These are phyloP conservation scores for Westerdykella ornata DNA, from an alignment of 2,329 filamentous ascomycete genomes.

Conservation along the genomic window DNA sequence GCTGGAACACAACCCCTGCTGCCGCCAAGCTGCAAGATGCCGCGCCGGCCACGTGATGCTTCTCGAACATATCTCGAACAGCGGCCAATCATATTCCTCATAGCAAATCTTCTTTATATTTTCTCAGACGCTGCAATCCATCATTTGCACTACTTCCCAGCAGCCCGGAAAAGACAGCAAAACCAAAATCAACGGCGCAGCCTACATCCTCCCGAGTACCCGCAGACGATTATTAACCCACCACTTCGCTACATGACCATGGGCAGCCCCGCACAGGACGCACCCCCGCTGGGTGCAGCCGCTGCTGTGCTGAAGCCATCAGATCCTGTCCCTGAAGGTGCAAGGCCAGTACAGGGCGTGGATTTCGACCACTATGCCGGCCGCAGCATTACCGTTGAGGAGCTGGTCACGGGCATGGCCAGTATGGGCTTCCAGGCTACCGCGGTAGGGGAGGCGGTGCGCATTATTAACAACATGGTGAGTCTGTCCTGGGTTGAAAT, in stretches of 20 bases:
- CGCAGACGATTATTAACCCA: no score
- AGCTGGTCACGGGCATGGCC: constrained; percentile 74
- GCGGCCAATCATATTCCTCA: no score
- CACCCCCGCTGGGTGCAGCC: constrained; percentile 46
- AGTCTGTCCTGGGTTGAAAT: constrained; percentile 14
- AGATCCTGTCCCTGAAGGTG: constrained; percentile 68
- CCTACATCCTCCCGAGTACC: no score
- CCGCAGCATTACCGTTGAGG: constrained; percentile 72
- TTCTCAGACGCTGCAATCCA: no score
- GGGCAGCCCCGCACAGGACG: background rate
- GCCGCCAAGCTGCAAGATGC: background rate
- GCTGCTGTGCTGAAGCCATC: constrained; percentile 82
- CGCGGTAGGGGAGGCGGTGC: constrained; percentile 76
- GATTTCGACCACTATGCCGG: constrained; percentile 81
- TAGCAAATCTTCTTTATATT: no score
- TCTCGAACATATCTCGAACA: no score
- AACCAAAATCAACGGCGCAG: no score
- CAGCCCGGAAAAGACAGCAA: no score
- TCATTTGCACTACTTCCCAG: no score
- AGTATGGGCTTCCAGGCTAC: constrained; percentile 81
- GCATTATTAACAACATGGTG: constrained; percentile 95
- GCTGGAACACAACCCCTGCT: background rate
- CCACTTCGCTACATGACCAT: background rate
- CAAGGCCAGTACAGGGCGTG: constrained; percentile 79
- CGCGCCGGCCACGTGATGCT: background rate